A percentile compares a stretch with the other conserved stretches of the same genome.
These are phyloP conservation scores for Solanum hybrid DNA, from an alignment of 305 asterid genomes.

Conservation along the genomic window DNA sequence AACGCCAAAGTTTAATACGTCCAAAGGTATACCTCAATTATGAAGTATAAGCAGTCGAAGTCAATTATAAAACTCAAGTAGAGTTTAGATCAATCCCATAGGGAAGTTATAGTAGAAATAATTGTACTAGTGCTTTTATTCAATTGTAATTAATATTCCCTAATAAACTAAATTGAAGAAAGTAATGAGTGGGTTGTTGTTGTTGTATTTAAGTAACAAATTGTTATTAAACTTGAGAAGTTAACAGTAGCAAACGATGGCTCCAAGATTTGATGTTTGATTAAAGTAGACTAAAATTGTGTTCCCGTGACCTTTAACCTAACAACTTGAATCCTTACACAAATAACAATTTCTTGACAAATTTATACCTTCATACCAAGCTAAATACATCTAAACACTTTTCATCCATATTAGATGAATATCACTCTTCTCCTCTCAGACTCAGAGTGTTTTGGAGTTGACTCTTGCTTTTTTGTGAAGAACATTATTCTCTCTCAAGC, in stretches of 20 bases:
- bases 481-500: not conserved
- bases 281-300: not conserved
- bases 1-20: too few species aligned
- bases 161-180: too few species aligned
- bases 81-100: not conserved
- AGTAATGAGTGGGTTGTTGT: not conserved
- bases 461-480: not conserved
- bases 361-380: not conserved
- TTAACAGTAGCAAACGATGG: not conserved
- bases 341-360: not conserved
- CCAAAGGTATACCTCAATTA: not conserved
- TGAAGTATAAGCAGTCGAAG: too few species aligned
- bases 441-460: not conserved
- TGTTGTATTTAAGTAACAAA: not conserved
- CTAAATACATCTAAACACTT: not conserved
- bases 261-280: not conserved
- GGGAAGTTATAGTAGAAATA: not conserved
- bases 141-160: not conserved
- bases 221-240: not conserved
- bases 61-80: not conserved
- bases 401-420: not conserved
- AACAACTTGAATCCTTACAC: not conserved
- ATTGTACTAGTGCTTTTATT: not conserved
- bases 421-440: not conserved
- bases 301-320: not conserved